A percentile compares a stretch with the other conserved stretches of the same genome.
These are phyloP conservation scores for Melampsora americana DNA, from an alignment of 1,284 basidiomycete genomes.

Conservation along the genomic window DNA sequence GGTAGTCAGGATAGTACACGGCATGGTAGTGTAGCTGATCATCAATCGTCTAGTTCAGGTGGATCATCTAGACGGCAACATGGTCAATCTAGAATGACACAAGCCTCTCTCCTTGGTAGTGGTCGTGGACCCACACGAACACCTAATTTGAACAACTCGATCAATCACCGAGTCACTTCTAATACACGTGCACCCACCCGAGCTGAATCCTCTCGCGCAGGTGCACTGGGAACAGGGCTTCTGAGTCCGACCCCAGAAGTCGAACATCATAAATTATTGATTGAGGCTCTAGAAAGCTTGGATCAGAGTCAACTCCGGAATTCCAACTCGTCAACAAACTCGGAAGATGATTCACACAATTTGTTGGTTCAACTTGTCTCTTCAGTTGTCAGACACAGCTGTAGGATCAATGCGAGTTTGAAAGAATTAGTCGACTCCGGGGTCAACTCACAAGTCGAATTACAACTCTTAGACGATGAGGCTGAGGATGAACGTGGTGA, in stretches of 20 bases:
- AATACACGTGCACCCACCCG: conserved; percentile 32
- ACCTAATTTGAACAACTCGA: conserved; percentile 7
- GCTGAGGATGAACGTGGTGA: conserved; percentile 7
- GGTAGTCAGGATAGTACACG: conserved; percentile 17
- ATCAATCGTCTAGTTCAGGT: conserved; percentile 41
- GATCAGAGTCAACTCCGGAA: conserved; percentile 3
- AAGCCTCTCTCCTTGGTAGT: background rate
- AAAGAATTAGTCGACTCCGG: conserved; percentile 15
- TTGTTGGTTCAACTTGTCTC: conserved; percentile 15
- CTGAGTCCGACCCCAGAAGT: conserved; percentile 36
- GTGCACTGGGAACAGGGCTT: conserved; percentile 14
- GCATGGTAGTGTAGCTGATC: background rate
- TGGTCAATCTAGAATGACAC: background rate
- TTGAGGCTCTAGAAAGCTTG: conserved; percentile 30
- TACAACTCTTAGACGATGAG: conserved; percentile 30
- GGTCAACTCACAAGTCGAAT: conserved; percentile 33
- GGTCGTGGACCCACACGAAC: background rate
- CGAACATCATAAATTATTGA: conserved; percentile 33
- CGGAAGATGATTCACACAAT: background rate
- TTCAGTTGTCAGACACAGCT: conserved; percentile 35
- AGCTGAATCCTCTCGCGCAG: conserved; percentile 6
- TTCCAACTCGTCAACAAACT: too few relatives aligned
- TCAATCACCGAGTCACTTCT: background rate
- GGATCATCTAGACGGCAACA: conserved; percentile 2
- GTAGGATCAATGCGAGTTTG: conserved; percentile 30